These are phyloP conservation scores for Phylloporus sp. DNA, from an alignment of 768 basidiomycete species.

Conservation along the genomic window DNA sequence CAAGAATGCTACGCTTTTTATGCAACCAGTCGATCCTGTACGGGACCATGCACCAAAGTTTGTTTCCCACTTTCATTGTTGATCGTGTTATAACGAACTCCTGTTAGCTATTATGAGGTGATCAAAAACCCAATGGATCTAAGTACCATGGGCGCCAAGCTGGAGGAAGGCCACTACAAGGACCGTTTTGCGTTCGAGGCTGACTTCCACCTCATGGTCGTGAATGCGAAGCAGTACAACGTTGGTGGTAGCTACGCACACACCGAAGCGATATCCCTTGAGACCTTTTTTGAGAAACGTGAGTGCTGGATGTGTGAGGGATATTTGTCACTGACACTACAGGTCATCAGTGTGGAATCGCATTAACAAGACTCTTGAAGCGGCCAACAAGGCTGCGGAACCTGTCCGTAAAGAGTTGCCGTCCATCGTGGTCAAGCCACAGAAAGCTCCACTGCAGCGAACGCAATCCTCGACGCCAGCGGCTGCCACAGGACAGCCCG, in stretches of 20 bases:
- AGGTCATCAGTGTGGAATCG: constrained; percentile 71
- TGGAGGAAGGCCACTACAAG: constrained; percentile 82
- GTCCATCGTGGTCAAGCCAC: constrained; percentile 23
- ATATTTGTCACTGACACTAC: constrained; percentile 5
- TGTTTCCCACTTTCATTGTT: constrained; percentile 4
- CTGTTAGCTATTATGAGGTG: constrained; percentile 77
- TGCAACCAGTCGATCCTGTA: constrained; percentile 94
- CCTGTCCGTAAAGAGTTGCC: constrained; percentile 23
- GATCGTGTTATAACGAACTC: neutral
- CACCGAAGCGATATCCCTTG: constrained; percentile 70
- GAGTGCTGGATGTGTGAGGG: constrained; percentile 28
- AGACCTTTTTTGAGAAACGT: constrained; percentile 86
- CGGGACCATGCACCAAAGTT: constrained; percentile 88
- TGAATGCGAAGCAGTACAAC: constrained; percentile 88
- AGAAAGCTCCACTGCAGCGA: constrained; percentile 15
- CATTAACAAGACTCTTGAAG: constrained; percentile 80
- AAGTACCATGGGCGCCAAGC: constrained; percentile 80
- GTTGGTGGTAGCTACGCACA: constrained; percentile 64
- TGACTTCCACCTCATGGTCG: constrained; percentile 85
- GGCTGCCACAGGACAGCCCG: constrained; percentile 28
- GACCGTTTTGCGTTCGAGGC: constrained; percentile 78
- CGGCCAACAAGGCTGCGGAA: constrained; percentile 45
- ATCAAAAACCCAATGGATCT: constrained; percentile 96
- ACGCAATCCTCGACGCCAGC: constrained; percentile 5
- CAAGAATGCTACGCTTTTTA: constrained; percentile 71